Conservation (phyloP, 2,329 filamentous ascomycete species). For the Rhynchosporium secalis region DNA sequence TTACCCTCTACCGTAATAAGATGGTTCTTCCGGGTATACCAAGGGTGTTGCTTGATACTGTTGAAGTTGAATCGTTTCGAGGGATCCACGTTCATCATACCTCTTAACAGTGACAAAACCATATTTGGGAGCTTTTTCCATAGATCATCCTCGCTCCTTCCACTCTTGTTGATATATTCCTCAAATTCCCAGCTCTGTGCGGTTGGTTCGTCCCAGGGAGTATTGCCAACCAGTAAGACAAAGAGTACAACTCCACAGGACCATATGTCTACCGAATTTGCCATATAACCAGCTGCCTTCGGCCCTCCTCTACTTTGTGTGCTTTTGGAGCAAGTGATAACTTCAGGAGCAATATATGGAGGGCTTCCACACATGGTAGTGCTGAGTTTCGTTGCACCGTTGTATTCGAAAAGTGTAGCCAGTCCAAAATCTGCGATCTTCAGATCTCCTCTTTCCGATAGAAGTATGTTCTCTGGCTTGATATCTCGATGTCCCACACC, state of each 20-base stretch:
- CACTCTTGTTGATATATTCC: conserved; percentile 78
- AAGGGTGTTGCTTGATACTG: conserved; percentile 86
- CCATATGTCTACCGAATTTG: conserved; percentile 91
- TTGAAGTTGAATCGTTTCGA: conserved; percentile 78
- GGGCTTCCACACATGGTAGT: conserved; percentile 92
- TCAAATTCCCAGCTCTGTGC: conserved; percentile 84
- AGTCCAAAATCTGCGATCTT: conserved; percentile 98
- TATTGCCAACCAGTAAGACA: conserved; percentile 91
- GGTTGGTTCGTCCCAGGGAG: conserved; percentile 94
- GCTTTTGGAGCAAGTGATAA: conserved; percentile 56
- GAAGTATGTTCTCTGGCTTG: conserved; percentile 92
- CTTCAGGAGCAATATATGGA: conserved; percentile 96
- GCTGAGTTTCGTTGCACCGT: conserved; percentile 78
- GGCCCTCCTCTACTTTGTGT: conserved; percentile 48
- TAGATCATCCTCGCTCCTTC: conserved; percentile 79
- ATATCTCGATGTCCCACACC: conserved; percentile 91
- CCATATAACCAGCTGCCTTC: conserved; percentile 63
- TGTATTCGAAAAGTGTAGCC: conserved; percentile 89
- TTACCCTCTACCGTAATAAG: conserved; percentile 74
- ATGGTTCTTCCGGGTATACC: conserved; percentile 84
- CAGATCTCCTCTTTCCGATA: conserved; percentile 79
- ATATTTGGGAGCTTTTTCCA: conserved; percentile 77
- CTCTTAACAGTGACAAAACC: conserved; percentile 78
- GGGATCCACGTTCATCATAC: conserved; percentile 86
- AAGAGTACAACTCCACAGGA: conserved; percentile 98